phyloP scores from a whole-genome alignment of 2,329 filamentous ascomycete species.

The Aspergillus sojae region DNA sequence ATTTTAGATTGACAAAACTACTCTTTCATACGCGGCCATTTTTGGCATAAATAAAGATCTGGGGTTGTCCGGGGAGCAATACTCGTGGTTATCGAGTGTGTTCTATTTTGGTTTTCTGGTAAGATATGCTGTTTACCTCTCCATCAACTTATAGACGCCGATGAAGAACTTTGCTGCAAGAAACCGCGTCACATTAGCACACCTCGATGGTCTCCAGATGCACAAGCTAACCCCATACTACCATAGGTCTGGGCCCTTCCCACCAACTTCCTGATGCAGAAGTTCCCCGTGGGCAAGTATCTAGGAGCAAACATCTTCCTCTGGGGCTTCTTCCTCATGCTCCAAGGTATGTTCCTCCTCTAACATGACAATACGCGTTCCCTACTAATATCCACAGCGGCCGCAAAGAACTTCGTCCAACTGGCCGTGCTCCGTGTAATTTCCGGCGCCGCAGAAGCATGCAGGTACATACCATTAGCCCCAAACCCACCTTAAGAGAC shows the following conservation, averaged over 20 bases:
- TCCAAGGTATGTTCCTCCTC: constrained; percentile 26
- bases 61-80: constrained; percentile 58
- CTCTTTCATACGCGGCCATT: constrained; percentile 64
- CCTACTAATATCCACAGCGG: constrained; percentile 29
- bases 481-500: neutral
- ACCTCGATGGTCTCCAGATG: too few species aligned
- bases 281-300: constrained; percentile 57
- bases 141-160: too few species aligned
- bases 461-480: constrained; percentile 6
- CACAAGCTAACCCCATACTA: too few species aligned
- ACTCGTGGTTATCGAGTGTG: constrained; percentile 58
- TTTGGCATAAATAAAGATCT: constrained; percentile 65
- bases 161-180: too few species aligned
- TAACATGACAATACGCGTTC: too few species aligned
- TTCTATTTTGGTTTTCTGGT: constrained; percentile 60
- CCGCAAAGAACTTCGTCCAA: constrained; percentile 54
- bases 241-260: constrained; percentile 53
- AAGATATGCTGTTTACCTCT: neutral
- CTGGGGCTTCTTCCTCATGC: constrained; percentile 35
- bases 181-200: too few species aligned
- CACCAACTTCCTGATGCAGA: constrained; percentile 57
- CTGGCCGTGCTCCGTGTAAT: constrained; percentile 56
- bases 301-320: constrained; percentile 61
- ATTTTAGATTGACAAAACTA: constrained; percentile 41
- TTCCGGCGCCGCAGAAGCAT: constrained; percentile 56